phyloP scores from a whole-genome alignment of 2,329 filamentous ascomycete genomes.

The Blastomyces silverae region DNA sequence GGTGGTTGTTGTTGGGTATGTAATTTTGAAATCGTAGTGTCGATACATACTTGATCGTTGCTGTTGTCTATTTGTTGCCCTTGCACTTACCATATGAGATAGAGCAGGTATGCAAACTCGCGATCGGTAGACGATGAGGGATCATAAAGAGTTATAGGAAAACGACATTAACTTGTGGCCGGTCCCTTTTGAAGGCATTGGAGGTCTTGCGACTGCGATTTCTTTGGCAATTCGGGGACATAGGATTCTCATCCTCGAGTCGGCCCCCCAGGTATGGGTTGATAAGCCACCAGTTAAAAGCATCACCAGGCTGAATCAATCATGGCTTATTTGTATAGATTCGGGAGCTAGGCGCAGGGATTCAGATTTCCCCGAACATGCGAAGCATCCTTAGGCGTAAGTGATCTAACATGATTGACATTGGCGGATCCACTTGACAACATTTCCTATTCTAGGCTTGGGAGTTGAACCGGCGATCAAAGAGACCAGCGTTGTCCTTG shows the following conservation, averaged over 20 bases:
- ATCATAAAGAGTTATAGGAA: background rate
- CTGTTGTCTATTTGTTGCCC: background rate
- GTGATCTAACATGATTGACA: conserved; percentile 17
- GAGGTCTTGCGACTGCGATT: conserved; percentile 24
- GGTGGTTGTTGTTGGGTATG: conserved; percentile 12
- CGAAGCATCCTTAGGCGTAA: background rate
- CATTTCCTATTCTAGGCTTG: background rate
- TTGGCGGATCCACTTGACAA: background rate
- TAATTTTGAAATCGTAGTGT: background rate
- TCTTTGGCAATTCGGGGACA: conserved; percentile 23
- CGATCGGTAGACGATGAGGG: background rate
- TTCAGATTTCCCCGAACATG: conserved; percentile 25
- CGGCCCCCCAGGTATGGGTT: conserved; percentile 16
- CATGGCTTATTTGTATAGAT: background rate
- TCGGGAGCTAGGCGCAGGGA: conserved; percentile 21
- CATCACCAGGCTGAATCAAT: background rate
- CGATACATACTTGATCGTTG: background rate
- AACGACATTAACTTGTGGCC: background rate
- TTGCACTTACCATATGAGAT: background rate
- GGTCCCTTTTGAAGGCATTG: conserved; percentile 21
- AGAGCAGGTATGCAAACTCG: conserved; percentile 11
- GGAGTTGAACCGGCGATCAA: conserved; percentile 12
- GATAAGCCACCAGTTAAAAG: background rate
- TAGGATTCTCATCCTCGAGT: conserved; percentile 24
- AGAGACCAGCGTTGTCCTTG: conserved; percentile 23